Percentiles rank a stretch among this genome's conserved stretches.
Conservation (phyloP, 345 rosid species). For the Ceriops decandra region DNA sequence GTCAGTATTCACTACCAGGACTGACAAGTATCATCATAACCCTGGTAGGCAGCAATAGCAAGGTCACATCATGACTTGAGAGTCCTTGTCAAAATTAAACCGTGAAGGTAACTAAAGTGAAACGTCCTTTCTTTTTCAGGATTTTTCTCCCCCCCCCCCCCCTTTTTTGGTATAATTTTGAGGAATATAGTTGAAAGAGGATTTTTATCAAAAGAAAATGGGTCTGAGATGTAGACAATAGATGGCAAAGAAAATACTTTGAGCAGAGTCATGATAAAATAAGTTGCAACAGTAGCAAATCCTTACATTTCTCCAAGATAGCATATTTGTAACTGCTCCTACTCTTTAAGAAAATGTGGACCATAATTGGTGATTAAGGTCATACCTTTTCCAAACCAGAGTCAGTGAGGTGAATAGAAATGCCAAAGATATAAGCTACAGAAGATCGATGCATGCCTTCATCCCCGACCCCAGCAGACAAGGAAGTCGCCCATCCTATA, state of each 20-base stretch:
- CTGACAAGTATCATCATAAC: neutral
- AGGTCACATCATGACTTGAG: neutral
- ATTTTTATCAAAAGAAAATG: too few relatives aligned
- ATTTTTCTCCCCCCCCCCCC: too few relatives aligned
- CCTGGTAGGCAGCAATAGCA: neutral
- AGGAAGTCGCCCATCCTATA: constrained; percentile 80
- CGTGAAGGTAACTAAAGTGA: neutral
- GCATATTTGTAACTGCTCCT: neutral
- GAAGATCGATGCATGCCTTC: constrained; percentile 89
- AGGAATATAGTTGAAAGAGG: neutral
- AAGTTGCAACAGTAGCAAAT: neutral
- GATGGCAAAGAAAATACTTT: neutral
- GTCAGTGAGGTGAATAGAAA: constrained; percentile 87
- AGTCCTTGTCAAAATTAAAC: neutral
- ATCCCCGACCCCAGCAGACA: constrained; percentile 93
- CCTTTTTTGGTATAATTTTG: neutral
- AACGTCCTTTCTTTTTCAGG: too few relatives aligned
- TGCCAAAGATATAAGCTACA: constrained; percentile 72
- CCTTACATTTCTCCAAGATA: constrained; percentile 3
- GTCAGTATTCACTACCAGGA: neutral
- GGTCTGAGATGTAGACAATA: neutral
- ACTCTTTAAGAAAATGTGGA: neutral
- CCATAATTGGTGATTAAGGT: neutral
- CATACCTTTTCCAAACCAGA: constrained; percentile 84
- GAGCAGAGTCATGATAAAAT: neutral